phyloP scores from a whole-genome alignment of 2,329 filamentous ascomycete genomes.

The Cladosporium sp. region DNA sequence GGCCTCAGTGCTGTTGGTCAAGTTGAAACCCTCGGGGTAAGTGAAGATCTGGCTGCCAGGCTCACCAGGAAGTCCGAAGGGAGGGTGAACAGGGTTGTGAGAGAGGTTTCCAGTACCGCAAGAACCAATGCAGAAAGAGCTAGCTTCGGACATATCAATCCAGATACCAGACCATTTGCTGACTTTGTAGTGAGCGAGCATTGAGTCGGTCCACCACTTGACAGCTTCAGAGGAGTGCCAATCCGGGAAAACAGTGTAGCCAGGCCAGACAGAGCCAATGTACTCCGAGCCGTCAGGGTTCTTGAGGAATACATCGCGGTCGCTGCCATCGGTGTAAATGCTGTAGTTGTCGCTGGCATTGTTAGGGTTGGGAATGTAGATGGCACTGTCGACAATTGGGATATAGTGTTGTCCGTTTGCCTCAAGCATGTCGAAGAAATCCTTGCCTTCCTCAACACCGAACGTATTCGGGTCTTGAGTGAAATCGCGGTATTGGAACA shows the following conservation, averaged over 20 bases:
- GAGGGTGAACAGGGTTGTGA: slow-evolving; percentile 64
- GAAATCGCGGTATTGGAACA: slow-evolving; percentile 59
- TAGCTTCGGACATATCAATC: slow-evolving; percentile 61
- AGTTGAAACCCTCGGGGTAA: slow-evolving; percentile 65
- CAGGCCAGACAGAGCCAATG: slow-evolving; percentile 34
- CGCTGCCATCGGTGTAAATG: slow-evolving; percentile 31
- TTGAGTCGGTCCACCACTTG: slow-evolving; percentile 56
- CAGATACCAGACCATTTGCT: slow-evolving; percentile 52
- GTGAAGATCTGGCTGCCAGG: slow-evolving; percentile 54
- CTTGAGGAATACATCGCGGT: slow-evolving; percentile 31
- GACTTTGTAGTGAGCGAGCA: slow-evolving; percentile 50
- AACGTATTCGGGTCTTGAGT: slow-evolving; percentile 53
- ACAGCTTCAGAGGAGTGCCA: slow-evolving; percentile 57
- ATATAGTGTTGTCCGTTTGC: slow-evolving; percentile 54
- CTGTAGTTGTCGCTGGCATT: slow-evolving; percentile 62
- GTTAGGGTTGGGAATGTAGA: slow-evolving; percentile 68
- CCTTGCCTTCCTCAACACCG: slow-evolving; percentile 44
- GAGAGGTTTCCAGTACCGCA: slow-evolving; percentile 64
- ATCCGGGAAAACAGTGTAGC: slow-evolving; percentile 58
- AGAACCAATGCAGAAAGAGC: slow-evolving; percentile 65
- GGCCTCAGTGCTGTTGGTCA: slow-evolving; percentile 65
- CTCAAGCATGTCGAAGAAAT: slow-evolving; percentile 52
- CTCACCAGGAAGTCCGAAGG: slow-evolving; percentile 63
- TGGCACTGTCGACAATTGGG: slow-evolving; percentile 59
- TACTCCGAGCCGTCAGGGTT: slow-evolving; percentile 39